Base-by-base conservation (phyloP, 1,139 yeast genomes). In the Yamadazyma buinensis region DNA sequence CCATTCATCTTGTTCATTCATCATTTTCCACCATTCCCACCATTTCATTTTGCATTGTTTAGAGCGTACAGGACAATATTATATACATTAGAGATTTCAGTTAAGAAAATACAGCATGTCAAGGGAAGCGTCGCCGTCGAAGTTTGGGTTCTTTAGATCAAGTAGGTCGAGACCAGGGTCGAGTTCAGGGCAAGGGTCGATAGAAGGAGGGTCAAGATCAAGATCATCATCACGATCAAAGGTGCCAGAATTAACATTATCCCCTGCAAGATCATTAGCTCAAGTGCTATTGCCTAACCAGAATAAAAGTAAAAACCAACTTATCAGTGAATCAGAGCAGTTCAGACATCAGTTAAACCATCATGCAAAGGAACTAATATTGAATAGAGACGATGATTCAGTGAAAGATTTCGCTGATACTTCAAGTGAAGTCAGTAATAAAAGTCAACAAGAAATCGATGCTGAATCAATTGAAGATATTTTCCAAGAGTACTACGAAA, bases 371-470 rank as follows among this genome's bases (percentile, higher is more conserved):
- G 29, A 8, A 4, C 8, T 25, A 21, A 23, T 17, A 5, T 7
- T 12, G 15, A n/a, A 12, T 5, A 23, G 21, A 29, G 26, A 22
- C 5, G n/a, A 11, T 8, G 26, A 26, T 6, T 31, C 38, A 2
- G 6, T 28, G n/a, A 21, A 27, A 11, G 73, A 67, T 35, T 66
- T 67, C 44, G 74, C 73, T 13, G 74, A 67, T 44, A 62, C 72
- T 10, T 54, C 67, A 1, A 56, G 62, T 9, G 53, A 53, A 9
- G 58, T 51, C 11, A 38, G 28, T 7, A 23, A 26, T 11, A 33
- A 36, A 19, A 30, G 32, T 7, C 48, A 46, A 22, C 43, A 26
- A 12, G 35, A 40, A 12, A 43, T 48, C 24, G 63, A 58, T 35
- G 51, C 59, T 1, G 68, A 60, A 21, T 61, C 67, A 12, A 53